A percentile compares a stretch with the other conserved stretches of the same genome.
These are phyloP conservation scores for Coniochaeta pulveracea DNA, from an alignment of 2,329 filamentous ascomycete genomes.

Conservation along the genomic window DNA sequence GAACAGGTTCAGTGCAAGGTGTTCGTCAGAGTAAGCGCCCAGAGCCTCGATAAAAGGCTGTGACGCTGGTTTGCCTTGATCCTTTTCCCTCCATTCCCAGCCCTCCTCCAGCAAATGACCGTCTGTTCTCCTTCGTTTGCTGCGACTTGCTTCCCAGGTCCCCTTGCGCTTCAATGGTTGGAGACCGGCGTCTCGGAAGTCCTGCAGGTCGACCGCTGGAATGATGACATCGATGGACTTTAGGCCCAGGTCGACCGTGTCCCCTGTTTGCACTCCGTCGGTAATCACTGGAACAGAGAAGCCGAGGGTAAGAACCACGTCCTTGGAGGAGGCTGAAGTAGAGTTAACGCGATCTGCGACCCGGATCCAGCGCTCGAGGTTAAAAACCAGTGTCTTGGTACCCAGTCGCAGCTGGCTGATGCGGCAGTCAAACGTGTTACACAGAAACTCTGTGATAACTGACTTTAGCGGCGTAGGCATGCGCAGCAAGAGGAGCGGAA, in stretches of 20 bases:
- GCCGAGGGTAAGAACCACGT: slow-evolving; percentile 38
- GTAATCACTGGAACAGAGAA: slow-evolving; percentile 20
- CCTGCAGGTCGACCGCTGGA: slow-evolving; percentile 31
- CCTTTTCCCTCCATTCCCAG: slow-evolving; percentile 31
- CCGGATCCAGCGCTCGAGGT: slow-evolving; percentile 2
- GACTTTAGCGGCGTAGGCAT: slow-evolving; percentile 42
- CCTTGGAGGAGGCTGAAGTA: slow-evolving; percentile 20
- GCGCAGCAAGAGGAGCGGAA: slow-evolving; percentile 41
- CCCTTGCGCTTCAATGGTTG: slow-evolving; percentile 6
- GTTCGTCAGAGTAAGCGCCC: slow-evolving; percentile 35
- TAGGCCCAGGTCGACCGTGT: slow-evolving; percentile 18
- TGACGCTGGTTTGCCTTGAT: slow-evolving; percentile 5
- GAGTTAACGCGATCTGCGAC: neutral
- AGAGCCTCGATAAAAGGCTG: slow-evolving; percentile 41
- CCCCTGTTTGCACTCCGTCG: neutral
- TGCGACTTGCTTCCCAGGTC: slow-evolving; percentile 19
- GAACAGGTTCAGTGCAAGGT: slow-evolving; percentile 42
- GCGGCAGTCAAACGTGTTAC: slow-evolving; percentile 43
- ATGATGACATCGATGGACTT: slow-evolving; percentile 41
- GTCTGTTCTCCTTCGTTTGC: slow-evolving; percentile 33
- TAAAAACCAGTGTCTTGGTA: slow-evolving; percentile 33
- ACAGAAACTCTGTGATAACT: slow-evolving; percentile 38
- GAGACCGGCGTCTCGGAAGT: slow-evolving; percentile 30
- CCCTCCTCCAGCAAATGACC: slow-evolving; percentile 38
- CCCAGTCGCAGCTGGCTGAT: slow-evolving; percentile 37